These are phyloP conservation scores for Rhododendron henanense DNA, from an alignment of 148 eudicot species.

Conservation along the genomic window DNA sequence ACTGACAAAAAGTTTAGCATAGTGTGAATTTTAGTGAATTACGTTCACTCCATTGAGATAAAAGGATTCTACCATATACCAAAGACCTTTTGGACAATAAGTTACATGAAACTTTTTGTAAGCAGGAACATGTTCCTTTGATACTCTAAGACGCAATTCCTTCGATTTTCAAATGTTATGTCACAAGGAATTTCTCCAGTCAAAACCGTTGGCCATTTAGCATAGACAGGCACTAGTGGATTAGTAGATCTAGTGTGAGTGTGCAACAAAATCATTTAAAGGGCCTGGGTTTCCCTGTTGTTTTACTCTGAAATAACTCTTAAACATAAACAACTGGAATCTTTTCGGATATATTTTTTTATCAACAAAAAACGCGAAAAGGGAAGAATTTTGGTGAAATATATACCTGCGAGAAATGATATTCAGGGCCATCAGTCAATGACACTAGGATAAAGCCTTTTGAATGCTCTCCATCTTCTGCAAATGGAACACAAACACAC, in stretches of 20 bases:
- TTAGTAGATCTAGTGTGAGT: background rate
- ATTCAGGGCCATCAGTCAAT: slow-evolving; percentile 30
- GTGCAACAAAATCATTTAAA: background rate
- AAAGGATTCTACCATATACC: background rate
- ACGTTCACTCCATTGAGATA: background rate
- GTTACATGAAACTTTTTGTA: background rate
- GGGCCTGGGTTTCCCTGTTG: background rate
- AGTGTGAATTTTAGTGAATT: background rate
- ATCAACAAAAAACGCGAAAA: background rate
- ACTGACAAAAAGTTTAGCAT: background rate
- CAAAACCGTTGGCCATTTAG: background rate
- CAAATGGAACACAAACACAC: slow-evolving; percentile 4
- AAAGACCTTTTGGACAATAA: background rate
- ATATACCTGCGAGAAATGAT: slow-evolving; percentile 33
- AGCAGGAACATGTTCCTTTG: background rate
- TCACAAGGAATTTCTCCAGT: background rate
- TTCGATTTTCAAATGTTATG: background rate
- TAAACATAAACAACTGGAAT: background rate
- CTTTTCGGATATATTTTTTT: background rate
- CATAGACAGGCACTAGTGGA: background rate
- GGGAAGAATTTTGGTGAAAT: background rate
- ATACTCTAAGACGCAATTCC: background rate
- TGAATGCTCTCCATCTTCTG: slow-evolving; percentile 5
- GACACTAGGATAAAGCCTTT: slow-evolving; percentile 29
- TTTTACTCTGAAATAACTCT: background rate